Evolutionary conservation across 1,139 yeast species (phyloP), one percentile per base, ranked within the genome.

Genomic region (Yamadazyma taylorii): DNA sequence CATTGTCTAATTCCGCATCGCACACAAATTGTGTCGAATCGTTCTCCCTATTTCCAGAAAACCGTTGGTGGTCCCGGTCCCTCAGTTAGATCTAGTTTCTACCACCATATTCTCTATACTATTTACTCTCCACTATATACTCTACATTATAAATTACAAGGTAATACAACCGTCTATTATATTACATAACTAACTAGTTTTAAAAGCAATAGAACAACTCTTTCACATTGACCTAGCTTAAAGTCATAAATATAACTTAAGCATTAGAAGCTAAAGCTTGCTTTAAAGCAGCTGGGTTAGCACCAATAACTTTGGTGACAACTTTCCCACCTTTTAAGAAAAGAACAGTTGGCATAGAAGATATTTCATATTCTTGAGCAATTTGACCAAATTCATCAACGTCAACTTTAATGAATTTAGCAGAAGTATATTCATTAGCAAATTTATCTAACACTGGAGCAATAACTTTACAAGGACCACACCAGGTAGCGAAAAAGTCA

Each of bases 391-490:
- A 70, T 60, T 81, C 81, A 58, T 89, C 52, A 31, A 48, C 53
- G 24, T 49, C 53, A 34, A 48, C 53, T 74, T 88, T 87, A 75
- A 78, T 73, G 75, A 89, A 88, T 52, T 73, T 75, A 50, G 83
- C 90, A 34, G 69, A 63, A 24, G 63, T 35, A 61, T 63, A 66
- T 52, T 69, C 69, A 14, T 50, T 50, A 27, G 73, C 48, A 47
- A 85, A 75, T 60, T 84, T 80, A 47, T 84, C 87, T 51, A 87
- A 66, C 48, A 80, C 62, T 42, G 96, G 96, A 24, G 90, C 78
- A 61, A 88, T 81, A 55, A 85, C 85, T 62, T 84, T 85, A 69
- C 96, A 88, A 30, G 96, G 96, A 38, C 92, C 95, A 67, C 96
- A 88, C 96, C 96, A 88, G 36, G 84, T 78, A 37, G 96, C 96